Evolutionary conservation across 495 filamentous ascomycete genomes (phyloP).

Genomic region (Penicillium coprophilum): DNA sequence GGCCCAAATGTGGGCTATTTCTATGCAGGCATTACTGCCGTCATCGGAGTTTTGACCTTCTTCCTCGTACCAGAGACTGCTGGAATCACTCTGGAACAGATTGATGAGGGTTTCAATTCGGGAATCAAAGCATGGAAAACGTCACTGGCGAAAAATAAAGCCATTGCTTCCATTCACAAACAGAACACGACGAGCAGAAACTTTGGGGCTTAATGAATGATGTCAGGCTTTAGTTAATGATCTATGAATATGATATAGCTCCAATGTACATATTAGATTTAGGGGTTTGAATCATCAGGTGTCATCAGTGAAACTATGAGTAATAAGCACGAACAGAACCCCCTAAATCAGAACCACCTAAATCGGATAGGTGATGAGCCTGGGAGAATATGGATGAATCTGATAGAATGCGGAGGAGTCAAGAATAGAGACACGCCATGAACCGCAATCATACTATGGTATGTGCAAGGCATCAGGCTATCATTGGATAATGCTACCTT

Average conservation of each 20-base stretch:
- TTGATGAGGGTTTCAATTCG: constrained; percentile 30
- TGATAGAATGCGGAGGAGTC: too few relatives aligned
- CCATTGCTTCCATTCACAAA: background rate
- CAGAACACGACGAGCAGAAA: background rate
- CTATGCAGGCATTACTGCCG: constrained; percentile 27
- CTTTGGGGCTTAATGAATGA: background rate
- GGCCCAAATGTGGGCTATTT: constrained; percentile 34
- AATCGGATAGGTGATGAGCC: background rate
- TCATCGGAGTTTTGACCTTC: constrained; percentile 22
- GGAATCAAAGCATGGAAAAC: constrained; percentile 28
- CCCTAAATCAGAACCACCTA: background rate
- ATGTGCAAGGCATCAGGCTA: too few relatives aligned
- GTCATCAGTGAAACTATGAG: background rate
- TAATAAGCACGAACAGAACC: too few relatives aligned
- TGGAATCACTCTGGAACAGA: constrained; percentile 31
- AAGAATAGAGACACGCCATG: too few relatives aligned
- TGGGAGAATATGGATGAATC: background rate
- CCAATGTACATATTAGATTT: background rate
- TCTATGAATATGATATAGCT: background rate
- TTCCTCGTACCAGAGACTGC: constrained; percentile 33
- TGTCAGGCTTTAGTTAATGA: background rate
- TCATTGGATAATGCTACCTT: too few relatives aligned
- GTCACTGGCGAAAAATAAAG: constrained; percentile 21
- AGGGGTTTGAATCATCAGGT: background rate
- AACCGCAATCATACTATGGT: too few relatives aligned